These are phyloP conservation scores for Suhomyces wounanorum DNA, from an alignment of 1,139 yeast species.

Conservation along the genomic window DNA sequence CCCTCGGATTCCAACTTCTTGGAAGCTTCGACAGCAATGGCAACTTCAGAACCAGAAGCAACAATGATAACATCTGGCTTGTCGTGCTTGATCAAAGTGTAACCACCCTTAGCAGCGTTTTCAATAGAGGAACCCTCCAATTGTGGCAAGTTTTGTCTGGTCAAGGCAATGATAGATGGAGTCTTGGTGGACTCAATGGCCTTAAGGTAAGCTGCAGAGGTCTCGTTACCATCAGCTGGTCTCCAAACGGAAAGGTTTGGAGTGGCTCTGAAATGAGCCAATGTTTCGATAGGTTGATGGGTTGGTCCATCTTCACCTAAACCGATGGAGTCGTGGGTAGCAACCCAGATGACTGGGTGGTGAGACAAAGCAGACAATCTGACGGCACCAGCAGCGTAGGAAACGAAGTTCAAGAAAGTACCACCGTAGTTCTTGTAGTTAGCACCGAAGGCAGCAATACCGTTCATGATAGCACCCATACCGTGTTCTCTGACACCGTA, in stretches of 20 bases:
- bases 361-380: slow-evolving; percentile 94
- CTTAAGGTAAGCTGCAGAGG: slow-evolving; percentile 90
- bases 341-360: slow-evolving; percentile 94
- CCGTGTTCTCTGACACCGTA: slow-evolving; percentile 99
- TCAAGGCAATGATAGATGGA: slow-evolving; percentile 88
- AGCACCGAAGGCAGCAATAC: slow-evolving; percentile 94
- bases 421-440: slow-evolving; percentile 95
- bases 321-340: slow-evolving; percentile 99
- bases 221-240: slow-evolving; percentile 99
- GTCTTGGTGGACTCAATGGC: slow-evolving; percentile 73
- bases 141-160: slow-evolving; percentile 98
- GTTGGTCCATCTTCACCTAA: slow-evolving; percentile 99
- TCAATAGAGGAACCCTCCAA: slow-evolving; percentile 90
- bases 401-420: slow-evolving; percentile 97
- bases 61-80: slow-evolving; percentile 79
- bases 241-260: slow-evolving; percentile 98
- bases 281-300: slow-evolving; percentile 98
- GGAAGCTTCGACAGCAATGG: slow-evolving; percentile 79
- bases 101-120: slow-evolving; percentile 95
- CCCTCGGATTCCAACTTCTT: slow-evolving; percentile 63
- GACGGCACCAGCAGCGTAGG: slow-evolving; percentile 97
- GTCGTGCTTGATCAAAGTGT: slow-evolving; percentile 63
- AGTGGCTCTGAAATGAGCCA: slow-evolving; percentile 95
- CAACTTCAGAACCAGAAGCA: slow-evolving; percentile 96
- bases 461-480: slow-evolving; percentile 99